Conservation (phyloP, 2,329 filamentous ascomycete genomes). For the Gyromitra esculenta region DNA sequence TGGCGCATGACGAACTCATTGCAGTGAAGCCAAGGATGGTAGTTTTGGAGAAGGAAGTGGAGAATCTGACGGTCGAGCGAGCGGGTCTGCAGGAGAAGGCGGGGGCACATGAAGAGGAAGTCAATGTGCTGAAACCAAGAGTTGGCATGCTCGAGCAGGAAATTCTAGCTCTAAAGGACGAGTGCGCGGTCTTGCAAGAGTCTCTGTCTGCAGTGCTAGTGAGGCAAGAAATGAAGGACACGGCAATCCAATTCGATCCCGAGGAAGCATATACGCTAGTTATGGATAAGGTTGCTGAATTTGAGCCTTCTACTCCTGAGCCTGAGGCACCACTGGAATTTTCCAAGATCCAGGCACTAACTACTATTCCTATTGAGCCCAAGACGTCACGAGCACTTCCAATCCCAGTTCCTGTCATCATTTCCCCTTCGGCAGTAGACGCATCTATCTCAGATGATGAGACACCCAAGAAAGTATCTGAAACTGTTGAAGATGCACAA, state of each 20-base stretch:
- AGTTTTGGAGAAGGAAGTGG: constrained; percentile 22
- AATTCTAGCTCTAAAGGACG: constrained; percentile 26
- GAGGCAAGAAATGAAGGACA: constrained; percentile 59
- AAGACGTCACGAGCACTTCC: constrained; percentile 47
- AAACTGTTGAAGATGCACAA: constrained; percentile 44
- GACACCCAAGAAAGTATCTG: constrained; percentile 54
- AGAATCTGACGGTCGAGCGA: constrained; percentile 7
- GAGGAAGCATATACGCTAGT: constrained; percentile 46
- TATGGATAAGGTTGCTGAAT: constrained; percentile 47
- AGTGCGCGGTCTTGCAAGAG: constrained; percentile 21
- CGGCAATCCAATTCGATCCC: constrained; percentile 61
- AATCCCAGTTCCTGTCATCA: constrained; percentile 56
- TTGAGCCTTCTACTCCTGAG: constrained; percentile 47
- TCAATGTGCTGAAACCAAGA: constrained; percentile 24
- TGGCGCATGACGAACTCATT: constrained; percentile 4
- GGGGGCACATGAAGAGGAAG: constrained; percentile 8
- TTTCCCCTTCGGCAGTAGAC: constrained; percentile 33
- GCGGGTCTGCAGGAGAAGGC: constrained; percentile 1
- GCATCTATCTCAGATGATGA: constrained; percentile 49
- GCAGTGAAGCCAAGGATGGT: constrained; percentile 20
- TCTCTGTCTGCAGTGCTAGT: constrained; percentile 38
- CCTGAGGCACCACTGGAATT: constrained; percentile 56
- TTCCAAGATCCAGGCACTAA: constrained; percentile 62
- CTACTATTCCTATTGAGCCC: constrained; percentile 63
- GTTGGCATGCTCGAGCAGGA: constrained; percentile 21